These are phyloP conservation scores for Penicillium sp. DNA, from an alignment of 2,329 filamentous ascomycete species.

Conservation along the genomic window DNA sequence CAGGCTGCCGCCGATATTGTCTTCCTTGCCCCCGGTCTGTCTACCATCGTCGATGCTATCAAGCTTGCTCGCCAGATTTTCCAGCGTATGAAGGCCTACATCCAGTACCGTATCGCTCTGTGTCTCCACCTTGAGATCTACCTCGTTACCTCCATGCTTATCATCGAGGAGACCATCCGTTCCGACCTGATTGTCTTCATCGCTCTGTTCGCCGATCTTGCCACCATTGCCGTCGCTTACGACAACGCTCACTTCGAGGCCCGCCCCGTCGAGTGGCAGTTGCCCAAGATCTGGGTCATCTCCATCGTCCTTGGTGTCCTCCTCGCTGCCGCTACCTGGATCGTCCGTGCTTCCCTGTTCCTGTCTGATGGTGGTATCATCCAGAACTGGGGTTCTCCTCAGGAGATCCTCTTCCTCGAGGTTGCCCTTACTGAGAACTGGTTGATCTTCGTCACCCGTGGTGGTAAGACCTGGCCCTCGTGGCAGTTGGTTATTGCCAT, in stretches of 20 bases:
- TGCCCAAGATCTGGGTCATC: constrained; percentile 80
- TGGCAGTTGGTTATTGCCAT: constrained; percentile 74
- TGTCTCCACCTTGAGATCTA: constrained; percentile 75
- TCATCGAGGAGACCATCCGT: constrained; percentile 74
- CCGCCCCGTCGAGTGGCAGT: constrained; percentile 75
- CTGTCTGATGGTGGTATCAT: constrained; percentile 70
- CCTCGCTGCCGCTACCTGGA: constrained; percentile 70
- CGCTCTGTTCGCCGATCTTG: constrained; percentile 75
- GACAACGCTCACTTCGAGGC: constrained; percentile 76
- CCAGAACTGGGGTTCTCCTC: constrained; percentile 71
- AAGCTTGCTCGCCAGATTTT: constrained; percentile 74
- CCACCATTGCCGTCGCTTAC: constrained; percentile 75
- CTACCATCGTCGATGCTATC: constrained; percentile 71
- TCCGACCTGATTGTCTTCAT: constrained; percentile 76
- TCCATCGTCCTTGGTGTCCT: constrained; percentile 59
- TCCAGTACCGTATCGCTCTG: constrained; percentile 74
- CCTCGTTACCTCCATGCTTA: constrained; percentile 75
- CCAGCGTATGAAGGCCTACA: constrained; percentile 76
- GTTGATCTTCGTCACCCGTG: constrained; percentile 96
- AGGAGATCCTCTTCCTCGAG: constrained; percentile 84
- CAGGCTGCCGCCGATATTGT: constrained; percentile 73
- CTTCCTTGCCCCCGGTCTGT: constrained; percentile 71
- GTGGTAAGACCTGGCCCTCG: constrained; percentile 70
- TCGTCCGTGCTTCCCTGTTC: constrained; percentile 70
- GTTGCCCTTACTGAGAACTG: constrained; percentile 93